Evolutionary conservation across 1,284 basidiomycete genomes (phyloP).

Genomic region (Sparassis latifolia): DNA sequence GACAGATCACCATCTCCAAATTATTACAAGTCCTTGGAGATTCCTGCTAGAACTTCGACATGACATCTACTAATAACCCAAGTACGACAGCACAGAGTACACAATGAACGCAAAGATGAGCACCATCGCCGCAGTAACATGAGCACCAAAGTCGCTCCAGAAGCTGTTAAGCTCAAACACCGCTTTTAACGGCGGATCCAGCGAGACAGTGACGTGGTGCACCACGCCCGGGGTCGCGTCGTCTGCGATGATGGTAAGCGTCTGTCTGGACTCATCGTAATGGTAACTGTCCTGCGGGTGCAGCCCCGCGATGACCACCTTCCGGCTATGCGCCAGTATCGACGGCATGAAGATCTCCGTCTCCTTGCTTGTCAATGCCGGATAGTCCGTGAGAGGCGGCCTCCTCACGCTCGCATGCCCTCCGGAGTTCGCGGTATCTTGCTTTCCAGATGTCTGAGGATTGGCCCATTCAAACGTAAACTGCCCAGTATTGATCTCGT

Average conservation of each 20-base stretch:
- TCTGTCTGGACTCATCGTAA: constrained; percentile 60
- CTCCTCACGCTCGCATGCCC: constrained; percentile 17
- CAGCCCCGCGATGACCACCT: constrained; percentile 52
- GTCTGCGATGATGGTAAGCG: constrained; percentile 52
- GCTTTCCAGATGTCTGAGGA: constrained; percentile 18
- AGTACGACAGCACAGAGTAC: constrained; percentile 4
- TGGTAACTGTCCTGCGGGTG: constrained; percentile 36
- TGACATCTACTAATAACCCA: no score
- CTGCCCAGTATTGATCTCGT: constrained; percentile 63
- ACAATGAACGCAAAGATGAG: constrained; percentile 11
- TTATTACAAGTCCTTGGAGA: no score
- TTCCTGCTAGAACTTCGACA: no score
- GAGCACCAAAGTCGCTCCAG: constrained; percentile 52
- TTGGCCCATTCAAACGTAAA: constrained; percentile 60
- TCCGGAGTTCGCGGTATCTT: constrained; percentile 2
- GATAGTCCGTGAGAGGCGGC: constrained; percentile 35
- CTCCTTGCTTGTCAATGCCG: constrained; percentile 41
- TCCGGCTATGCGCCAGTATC: constrained; percentile 47
- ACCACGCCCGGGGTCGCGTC: constrained; percentile 36
- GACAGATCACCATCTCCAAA: no score
- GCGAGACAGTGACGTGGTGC: constrained; percentile 44
- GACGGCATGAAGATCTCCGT: constrained; percentile 82
- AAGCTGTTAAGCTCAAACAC: constrained; percentile 53
- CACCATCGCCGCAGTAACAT: constrained; percentile 8
- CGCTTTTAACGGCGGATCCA: constrained; percentile 47